Evolutionary conservation across 306 rosid genomes (phyloP).

Genomic region (Fragaria vesca): DNA sequence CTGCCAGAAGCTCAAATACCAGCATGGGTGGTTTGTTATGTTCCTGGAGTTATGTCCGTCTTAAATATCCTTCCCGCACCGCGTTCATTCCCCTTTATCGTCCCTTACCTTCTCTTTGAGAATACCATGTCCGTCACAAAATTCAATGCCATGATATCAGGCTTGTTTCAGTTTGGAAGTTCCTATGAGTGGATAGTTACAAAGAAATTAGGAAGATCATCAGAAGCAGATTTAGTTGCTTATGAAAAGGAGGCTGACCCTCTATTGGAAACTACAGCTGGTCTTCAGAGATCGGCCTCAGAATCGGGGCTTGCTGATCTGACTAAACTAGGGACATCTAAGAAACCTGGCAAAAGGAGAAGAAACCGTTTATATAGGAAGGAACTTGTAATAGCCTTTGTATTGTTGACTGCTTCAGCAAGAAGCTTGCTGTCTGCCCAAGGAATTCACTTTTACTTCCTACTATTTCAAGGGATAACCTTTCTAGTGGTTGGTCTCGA

Average conservation of each 20-base stretch:
- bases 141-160: constrained; percentile 97
- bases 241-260: constrained; percentile 69
- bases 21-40: constrained; percentile 91
- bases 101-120: constrained; percentile 94
- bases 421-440: constrained; percentile 96
- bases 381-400: constrained; percentile 88
- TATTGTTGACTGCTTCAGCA: constrained; percentile 78
- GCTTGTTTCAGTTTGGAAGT: constrained; percentile 84
- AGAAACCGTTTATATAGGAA: constrained; percentile 85
- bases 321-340: constrained; percentile 60
- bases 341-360: constrained; percentile 60
- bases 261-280: constrained; percentile 41
- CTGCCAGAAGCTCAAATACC: constrained; percentile 98
- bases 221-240: constrained; percentile 81
- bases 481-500: constrained; percentile 94
- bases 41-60: constrained; percentile 94
- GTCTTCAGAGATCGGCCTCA: constrained; percentile 77
- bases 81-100: constrained; percentile 81
- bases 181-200: constrained; percentile 98
- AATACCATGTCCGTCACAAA: constrained; percentile 97
- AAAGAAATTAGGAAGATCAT: constrained; percentile 91
- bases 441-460: constrained; percentile 97
- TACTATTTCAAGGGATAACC: constrained; percentile 90
- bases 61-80: constrained; percentile 85
- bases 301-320: constrained; percentile 86